These are phyloP conservation scores for Fusarium sp. DNA, from an alignment of 2,329 filamentous ascomycete species.

Conservation along the genomic window DNA sequence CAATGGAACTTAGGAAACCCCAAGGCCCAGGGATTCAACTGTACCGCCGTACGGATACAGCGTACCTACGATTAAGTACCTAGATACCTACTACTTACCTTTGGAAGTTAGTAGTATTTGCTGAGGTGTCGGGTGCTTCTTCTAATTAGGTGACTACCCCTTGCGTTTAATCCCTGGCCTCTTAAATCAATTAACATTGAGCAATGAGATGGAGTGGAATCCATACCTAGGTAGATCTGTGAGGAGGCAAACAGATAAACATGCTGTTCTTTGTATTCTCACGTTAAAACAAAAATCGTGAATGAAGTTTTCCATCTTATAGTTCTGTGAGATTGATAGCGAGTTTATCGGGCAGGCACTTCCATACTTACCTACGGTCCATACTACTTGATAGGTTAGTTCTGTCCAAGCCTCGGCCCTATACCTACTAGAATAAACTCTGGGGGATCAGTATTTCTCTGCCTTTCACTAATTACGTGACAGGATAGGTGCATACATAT, in stretches of 20 bases:
- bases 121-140: not conserved
- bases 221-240: not conserved
- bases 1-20: not conserved
- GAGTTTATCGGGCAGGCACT: not conserved
- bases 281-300: not conserved
- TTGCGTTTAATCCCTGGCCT: not conserved
- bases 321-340: not conserved
- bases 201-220: not conserved
- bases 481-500: slow-evolving; percentile 1
- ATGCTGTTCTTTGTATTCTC: not conserved
- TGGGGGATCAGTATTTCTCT: not conserved
- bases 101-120: not conserved
- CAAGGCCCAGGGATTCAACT: slow-evolving; percentile 12
- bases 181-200: slow-evolving; percentile 17
- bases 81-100: no score
- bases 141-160: not conserved
- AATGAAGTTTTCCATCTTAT: not conserved
- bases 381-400: not conserved
- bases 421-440: not conserved
- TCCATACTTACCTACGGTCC: not conserved
- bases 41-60: no score
- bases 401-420: slow-evolving; percentile 23
- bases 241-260: not conserved
- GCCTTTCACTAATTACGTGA: not conserved
- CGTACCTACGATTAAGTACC: no score